These are phyloP conservation scores for Babesia ovis DNA, from an alignment of 169 alveolate species.

Conservation along the genomic window DNA sequence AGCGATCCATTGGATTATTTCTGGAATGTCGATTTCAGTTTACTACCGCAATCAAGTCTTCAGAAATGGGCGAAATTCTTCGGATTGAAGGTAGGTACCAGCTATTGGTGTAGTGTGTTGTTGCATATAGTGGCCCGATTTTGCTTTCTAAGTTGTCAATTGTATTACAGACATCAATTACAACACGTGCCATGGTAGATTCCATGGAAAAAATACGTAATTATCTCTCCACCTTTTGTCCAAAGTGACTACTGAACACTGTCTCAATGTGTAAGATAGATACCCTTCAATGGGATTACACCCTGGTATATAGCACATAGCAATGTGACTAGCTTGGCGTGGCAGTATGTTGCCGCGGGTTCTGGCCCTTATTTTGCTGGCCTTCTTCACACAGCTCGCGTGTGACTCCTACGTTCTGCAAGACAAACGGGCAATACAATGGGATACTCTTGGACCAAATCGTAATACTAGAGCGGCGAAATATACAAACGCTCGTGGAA, in stretches of 20 bases:
- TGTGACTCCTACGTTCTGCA: not conserved
- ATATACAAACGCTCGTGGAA: not conserved
- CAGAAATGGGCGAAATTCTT: slow-evolving; percentile 39
- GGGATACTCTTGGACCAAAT: no score
- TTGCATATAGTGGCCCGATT: no score
- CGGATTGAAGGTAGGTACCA: slow-evolving; percentile 62
- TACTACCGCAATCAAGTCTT: slow-evolving; percentile 22
- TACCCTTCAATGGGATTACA: not conserved
- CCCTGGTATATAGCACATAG: not conserved
- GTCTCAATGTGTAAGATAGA: slow-evolving; percentile 7
- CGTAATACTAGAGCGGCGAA: not conserved
- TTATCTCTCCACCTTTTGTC: not conserved
- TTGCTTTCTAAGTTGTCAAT: no score
- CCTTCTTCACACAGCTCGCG: not conserved
- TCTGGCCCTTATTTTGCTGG: not conserved
- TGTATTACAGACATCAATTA: slow-evolving; percentile 21
- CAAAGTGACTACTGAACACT: slow-evolving; percentile 5
- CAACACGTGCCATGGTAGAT: not conserved
- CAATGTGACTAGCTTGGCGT: slow-evolving; percentile 2
- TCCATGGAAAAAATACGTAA: slow-evolving; percentile 15
- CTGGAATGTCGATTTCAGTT: slow-evolving; percentile 49
- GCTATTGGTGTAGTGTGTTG: no score
- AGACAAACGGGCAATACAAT: no score
- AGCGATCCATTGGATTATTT: slow-evolving; percentile 39
- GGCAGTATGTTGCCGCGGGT: slow-evolving; percentile 29